A percentile compares a stretch with the other conserved stretches of the same genome.
Conservation (phyloP, 106 monocot genomes). For the Agapanthus africanus region DNA sequence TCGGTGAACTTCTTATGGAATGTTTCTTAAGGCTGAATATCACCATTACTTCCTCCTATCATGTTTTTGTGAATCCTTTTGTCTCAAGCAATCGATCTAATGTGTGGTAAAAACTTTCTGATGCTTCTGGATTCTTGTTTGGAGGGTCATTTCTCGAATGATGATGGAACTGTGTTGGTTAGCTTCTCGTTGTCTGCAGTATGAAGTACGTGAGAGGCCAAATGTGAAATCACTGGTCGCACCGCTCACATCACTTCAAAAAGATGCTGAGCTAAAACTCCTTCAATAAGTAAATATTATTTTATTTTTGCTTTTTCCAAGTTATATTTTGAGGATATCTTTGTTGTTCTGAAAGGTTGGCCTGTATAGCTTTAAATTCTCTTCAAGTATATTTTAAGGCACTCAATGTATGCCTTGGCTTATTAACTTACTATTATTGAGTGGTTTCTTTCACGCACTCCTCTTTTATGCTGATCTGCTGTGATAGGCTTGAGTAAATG, state of each 20-base stretch:
- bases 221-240: conserved; percentile 62
- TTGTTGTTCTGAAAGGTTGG: too few relatives aligned
- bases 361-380: too few relatives aligned
- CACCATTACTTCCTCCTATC: background rate
- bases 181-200: conserved; percentile 87
- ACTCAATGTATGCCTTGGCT: too few relatives aligned
- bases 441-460: too few relatives aligned
- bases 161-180: conserved; percentile 82
- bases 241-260: conserved; percentile 60
- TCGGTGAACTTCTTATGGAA: too few relatives aligned
- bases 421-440: too few relatives aligned
- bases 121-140: conserved; percentile 89
- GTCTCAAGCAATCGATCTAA: conserved; percentile 76
- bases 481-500: too few relatives aligned
- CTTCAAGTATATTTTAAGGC: too few relatives aligned
- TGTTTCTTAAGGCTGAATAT: too few relatives aligned
- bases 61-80: conserved; percentile 5
- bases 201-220: conserved; percentile 81
- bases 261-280: conserved; percentile 70
- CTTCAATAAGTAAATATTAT: too few relatives aligned
- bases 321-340: background rate
- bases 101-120: conserved; percentile 71
- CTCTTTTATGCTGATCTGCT: too few relatives aligned
- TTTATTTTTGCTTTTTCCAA: background rate
- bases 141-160: conserved; percentile 82